These are phyloP conservation scores for Fusarium cicatricum DNA, from an alignment of 2,329 filamentous ascomycete genomes.

Conservation along the genomic window DNA sequence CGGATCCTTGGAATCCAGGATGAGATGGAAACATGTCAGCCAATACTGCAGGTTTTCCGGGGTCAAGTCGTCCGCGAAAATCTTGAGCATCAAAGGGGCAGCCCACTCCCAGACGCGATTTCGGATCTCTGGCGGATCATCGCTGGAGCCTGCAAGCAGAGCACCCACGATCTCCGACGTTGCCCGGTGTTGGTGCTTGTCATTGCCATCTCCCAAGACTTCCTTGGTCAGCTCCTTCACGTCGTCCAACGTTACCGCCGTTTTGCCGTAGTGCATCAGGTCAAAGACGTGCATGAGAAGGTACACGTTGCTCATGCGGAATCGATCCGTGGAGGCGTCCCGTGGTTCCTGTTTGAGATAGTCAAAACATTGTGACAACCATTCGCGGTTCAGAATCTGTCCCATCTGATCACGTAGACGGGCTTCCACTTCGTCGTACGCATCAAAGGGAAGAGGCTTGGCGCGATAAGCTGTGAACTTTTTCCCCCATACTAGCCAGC, in stretches of 20 bases:
- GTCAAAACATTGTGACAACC: slow-evolving; percentile 88
- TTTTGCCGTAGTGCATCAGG: slow-evolving; percentile 81
- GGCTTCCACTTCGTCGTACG: slow-evolving; percentile 83
- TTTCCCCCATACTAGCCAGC: slow-evolving; percentile 96
- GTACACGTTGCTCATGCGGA: slow-evolving; percentile 87
- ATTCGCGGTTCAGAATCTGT: slow-evolving; percentile 78
- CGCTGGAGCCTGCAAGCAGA: slow-evolving; percentile 80
- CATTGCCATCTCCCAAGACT: slow-evolving; percentile 90
- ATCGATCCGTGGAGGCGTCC: slow-evolving; percentile 81
- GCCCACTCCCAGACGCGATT: slow-evolving; percentile 87
- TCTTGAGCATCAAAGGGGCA: slow-evolving; percentile 83
- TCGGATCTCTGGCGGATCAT: slow-evolving; percentile 77
- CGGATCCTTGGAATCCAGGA: slow-evolving; percentile 89
- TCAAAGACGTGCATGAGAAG: slow-evolving; percentile 91
- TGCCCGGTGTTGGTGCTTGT: slow-evolving; percentile 97
- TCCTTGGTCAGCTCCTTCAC: slow-evolving; percentile 80
- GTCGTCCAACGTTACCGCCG: slow-evolving; percentile 83
- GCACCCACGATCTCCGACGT: slow-evolving; percentile 93
- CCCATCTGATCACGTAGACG: slow-evolving; percentile 82
- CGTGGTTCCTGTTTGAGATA: slow-evolving; percentile 97
- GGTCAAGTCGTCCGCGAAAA: slow-evolving; percentile 91
- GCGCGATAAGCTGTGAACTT: slow-evolving; percentile 81
- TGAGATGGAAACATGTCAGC: slow-evolving; percentile 91
- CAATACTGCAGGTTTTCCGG: slow-evolving; percentile 96
- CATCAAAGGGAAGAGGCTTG: slow-evolving; percentile 71